phyloP scores from a whole-genome alignment of 2,329 filamentous ascomycete species.

The Cladosporium colombiae region DNA sequence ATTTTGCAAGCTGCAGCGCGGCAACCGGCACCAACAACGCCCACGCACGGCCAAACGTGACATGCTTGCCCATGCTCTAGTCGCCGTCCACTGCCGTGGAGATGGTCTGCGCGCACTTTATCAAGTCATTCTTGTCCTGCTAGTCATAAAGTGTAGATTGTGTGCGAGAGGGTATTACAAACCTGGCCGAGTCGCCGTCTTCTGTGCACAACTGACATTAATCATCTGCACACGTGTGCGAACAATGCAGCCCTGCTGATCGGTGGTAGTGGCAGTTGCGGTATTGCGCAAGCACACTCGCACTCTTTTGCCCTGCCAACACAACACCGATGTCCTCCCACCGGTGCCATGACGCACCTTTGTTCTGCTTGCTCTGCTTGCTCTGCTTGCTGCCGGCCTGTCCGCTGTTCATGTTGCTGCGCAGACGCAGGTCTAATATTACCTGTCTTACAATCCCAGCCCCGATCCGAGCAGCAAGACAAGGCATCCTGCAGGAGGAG shows the following conservation, averaged over 20 bases:
- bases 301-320: conserved; percentile 4
- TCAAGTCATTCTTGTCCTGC: background rate
- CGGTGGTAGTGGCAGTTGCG: background rate
- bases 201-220: background rate
- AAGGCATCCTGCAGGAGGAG: background rate
- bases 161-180: background rate
- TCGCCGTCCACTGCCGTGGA: conserved; percentile 7
- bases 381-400: background rate
- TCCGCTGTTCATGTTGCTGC: background rate
- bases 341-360: background rate
- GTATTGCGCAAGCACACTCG: background rate
- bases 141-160: background rate
- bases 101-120: conserved; percentile 6
- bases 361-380: background rate
- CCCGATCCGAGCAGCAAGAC: background rate
- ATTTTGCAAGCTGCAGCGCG: conserved; percentile 5
- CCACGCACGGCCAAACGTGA: background rate
- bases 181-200: background rate
- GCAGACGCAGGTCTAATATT: conserved; percentile 3
- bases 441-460: conserved; percentile 5
- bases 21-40: background rate
- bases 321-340: background rate
- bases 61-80: background rate
- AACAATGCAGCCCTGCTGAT: background rate
- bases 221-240: background rate